Evolutionary conservation across 2,329 filamentous ascomycete species (phyloP).

Genomic region (Aspergillus uvarum): DNA sequence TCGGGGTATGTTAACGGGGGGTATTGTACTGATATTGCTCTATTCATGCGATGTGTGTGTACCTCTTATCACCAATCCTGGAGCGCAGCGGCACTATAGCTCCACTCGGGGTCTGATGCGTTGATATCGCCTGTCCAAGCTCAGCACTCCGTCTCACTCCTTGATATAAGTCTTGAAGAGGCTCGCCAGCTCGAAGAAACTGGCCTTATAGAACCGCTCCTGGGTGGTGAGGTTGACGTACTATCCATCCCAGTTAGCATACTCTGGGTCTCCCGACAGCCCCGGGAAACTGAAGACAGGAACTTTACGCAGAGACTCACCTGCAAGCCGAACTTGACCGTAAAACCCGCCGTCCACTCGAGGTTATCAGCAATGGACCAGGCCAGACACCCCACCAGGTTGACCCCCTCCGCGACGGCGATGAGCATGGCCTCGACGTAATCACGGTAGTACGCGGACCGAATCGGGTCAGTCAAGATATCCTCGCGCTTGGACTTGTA

Average conservation of each 20-base stretch:
- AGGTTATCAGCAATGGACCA: constrained; percentile 1
- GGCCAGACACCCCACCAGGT: not conserved
- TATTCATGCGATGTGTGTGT: no score
- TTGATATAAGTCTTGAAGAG: not conserved
- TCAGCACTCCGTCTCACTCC: not conserved
- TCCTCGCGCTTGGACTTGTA: not conserved
- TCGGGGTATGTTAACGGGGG: no score
- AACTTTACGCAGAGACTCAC: not conserved
- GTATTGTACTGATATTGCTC: no score
- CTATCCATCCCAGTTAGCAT: not conserved
- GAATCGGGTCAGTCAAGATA: not conserved
- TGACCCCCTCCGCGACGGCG: not conserved
- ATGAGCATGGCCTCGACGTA: constrained; percentile 1
- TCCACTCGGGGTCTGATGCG: not conserved
- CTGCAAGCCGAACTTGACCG: not conserved
- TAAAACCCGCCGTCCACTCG: constrained; percentile 1
- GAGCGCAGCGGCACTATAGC: no score
- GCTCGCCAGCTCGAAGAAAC: not conserved
- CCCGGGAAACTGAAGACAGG: no score
- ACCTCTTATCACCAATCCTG: no score
- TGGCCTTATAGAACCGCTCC: not conserved
- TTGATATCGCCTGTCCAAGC: no score
- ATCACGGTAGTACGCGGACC: not conserved
- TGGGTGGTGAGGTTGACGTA: constrained; percentile 1
- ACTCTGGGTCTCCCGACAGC: no score